A percentile compares a stretch with the other conserved stretches of the same genome.
phyloP scores from a whole-genome alignment of 305 asterid species.

The Solanum hybrid region DNA sequence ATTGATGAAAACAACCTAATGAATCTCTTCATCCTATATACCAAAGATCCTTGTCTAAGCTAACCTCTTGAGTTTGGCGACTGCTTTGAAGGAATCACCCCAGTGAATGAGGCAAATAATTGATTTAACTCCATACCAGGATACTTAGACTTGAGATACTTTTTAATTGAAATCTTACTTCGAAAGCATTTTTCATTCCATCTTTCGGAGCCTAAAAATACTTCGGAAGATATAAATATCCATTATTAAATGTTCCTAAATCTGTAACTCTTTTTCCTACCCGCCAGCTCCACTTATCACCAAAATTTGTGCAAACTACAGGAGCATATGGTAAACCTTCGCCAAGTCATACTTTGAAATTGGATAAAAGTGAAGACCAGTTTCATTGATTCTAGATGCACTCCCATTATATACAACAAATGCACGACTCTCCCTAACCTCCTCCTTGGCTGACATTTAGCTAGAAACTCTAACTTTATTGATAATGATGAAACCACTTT shows the following conservation, averaged over 20 bases:
- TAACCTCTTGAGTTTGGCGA: neutral
- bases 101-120: no score
- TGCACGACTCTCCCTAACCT: neutral
- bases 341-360: neutral
- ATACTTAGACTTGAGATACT: neutral
- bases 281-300: constrained; percentile 7
- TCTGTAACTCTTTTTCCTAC: neutral
- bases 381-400: no score
- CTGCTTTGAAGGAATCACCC: neutral
- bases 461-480: neutral
- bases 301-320: constrained; percentile 19
- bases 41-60: neutral
- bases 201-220: no score
- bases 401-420: neutral
- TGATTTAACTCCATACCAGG: neutral
- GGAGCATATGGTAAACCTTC: constrained; percentile 27
- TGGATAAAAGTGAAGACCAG: no score
- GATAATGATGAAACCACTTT: neutral
- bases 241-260: neutral
- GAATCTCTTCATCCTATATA: neutral
- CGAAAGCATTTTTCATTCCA: neutral
- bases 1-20: neutral
- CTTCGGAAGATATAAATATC: neutral
- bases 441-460: neutral
- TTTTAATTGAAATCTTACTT: constrained; percentile 6